Base-by-base conservation (phyloP, 345 rosid genomes). In the Gossypium bickii region DNA sequence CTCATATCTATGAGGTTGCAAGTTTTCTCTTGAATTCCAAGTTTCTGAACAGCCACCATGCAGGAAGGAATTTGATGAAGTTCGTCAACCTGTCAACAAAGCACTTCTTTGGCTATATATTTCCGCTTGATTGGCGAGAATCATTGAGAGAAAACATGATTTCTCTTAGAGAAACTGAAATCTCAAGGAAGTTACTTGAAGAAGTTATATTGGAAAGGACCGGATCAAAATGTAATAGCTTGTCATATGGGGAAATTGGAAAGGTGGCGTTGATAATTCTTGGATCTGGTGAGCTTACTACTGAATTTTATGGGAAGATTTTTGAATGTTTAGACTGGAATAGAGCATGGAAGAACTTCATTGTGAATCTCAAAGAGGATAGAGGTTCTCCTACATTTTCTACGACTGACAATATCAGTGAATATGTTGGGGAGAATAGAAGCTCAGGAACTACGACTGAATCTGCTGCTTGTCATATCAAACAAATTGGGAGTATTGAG, bases 221-320 rank as follows among this genome's bases (percentile, higher is more conserved):
- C 38, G 49, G 67, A 67, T 60, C 25, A 18, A 60, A 47, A 16
- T 27, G 49, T 20, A 45, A 43, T 8, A 29, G 20, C 0, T 53
- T 83, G 34, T 80, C 89, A 4, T 79, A 83, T 78, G 82, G 86
- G 51, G 75, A 79, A 45, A 71, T 78, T 60, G 92, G 92, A 51
- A 71, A 58, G 48, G 24, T 85, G 56, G 80, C 74, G 12, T 29
- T 77, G 69, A 61, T 78, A 12, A 75, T 86, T 82, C 85, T 88
- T 69, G 88, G 92, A 25, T 83, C 88, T 43, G 72, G 75, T 24
- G 62, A 71, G 62, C 55, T 79, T 0, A 16, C n/a, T 0, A 9
- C 43, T 17, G 81, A 44, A 44, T 57, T 75, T 1, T 76, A 58
- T 73, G 17, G 0, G 52, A 73, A 63, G 52, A 77, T 76, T 12